Percentiles rank a stretch among this genome's conserved stretches.
phyloP scores from a whole-genome alignment of 2,329 filamentous ascomycete genomes.

The Xylariaceae sp. region DNA sequence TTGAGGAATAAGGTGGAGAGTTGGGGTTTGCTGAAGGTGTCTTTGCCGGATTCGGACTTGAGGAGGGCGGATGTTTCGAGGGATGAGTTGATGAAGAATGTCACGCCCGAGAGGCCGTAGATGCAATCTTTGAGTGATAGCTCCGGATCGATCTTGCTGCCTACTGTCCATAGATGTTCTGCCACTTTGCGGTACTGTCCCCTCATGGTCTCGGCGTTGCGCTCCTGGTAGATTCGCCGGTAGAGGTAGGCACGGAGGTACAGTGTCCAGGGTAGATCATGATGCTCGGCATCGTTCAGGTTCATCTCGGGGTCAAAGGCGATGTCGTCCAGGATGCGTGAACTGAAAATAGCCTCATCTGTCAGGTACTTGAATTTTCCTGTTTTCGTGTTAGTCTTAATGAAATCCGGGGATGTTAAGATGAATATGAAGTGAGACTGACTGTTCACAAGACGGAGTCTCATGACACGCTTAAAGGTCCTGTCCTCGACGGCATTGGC shows the following conservation, averaged over 20 bases:
- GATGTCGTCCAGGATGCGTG: constrained; percentile 17
- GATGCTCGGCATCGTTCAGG: constrained; percentile 14
- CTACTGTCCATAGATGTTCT: constrained; percentile 16
- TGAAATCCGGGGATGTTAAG: too few relatives aligned
- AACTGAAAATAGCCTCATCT: constrained; percentile 21
- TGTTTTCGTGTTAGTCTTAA: constrained; percentile 11
- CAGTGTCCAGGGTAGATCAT: constrained; percentile 17
- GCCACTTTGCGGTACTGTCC: constrained; percentile 20
- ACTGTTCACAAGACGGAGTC: constrained; percentile 20
- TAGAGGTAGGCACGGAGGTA: constrained; percentile 19
- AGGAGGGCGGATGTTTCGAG: constrained; percentile 17
- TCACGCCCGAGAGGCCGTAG: constrained; percentile 16
- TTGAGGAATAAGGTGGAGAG: constrained; percentile 21
- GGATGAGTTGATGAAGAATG: constrained; percentile 21
- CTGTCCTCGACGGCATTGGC: constrained; percentile 19
- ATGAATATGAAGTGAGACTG: too few relatives aligned
- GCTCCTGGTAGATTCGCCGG: constrained; percentile 17
- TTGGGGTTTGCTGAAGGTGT: constrained; percentile 16
- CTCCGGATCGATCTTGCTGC: constrained; percentile 17
- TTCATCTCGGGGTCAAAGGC: constrained; percentile 17
- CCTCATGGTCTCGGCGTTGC: constrained; percentile 18
- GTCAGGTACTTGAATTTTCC: constrained; percentile 20
- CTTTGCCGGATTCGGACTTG: constrained; percentile 15
- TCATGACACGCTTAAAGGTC: constrained; percentile 22
- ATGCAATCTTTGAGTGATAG: constrained; percentile 18